A percentile compares a stretch with the other conserved stretches of the same genome.
These are phyloP conservation scores for Auricularia sp. DNA, from an alignment of 768 basidiomycete species.

Conservation along the genomic window DNA sequence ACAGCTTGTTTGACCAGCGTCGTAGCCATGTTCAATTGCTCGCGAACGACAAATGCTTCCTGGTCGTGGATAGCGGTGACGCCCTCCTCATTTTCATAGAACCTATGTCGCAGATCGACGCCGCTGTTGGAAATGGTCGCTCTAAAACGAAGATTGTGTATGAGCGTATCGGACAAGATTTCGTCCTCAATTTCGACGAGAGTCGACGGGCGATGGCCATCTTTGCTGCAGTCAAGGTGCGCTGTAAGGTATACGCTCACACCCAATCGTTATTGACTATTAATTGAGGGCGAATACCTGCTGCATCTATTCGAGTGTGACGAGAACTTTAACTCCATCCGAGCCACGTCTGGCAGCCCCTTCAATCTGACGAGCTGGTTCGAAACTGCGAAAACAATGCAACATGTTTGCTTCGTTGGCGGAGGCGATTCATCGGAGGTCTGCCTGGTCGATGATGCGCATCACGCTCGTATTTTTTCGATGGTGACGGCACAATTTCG, in stretches of 20 bases:
- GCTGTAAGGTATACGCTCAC: background rate
- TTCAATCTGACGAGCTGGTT: constrained; percentile 39
- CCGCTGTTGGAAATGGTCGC: constrained; percentile 19
- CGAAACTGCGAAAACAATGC: constrained; percentile 18
- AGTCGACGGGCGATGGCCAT: constrained; percentile 35
- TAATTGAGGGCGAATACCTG: constrained; percentile 13
- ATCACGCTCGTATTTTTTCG: constrained; percentile 43
- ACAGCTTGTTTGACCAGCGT: too few species aligned
- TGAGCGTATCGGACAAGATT: constrained; percentile 37
- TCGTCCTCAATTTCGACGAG: constrained; percentile 45
- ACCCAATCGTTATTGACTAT: background rate
- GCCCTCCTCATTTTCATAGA: constrained; percentile 35
- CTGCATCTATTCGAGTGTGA: constrained; percentile 41
- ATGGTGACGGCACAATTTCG: constrained; percentile 44
- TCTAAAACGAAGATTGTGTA: constrained; percentile 27
- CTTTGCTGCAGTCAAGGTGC: background rate
- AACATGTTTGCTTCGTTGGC: constrained; percentile 33
- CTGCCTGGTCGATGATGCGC: constrained; percentile 35
- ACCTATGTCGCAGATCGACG: constrained; percentile 18
- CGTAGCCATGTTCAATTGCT: constrained; percentile 34
- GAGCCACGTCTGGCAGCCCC: constrained; percentile 33
- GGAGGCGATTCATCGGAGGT: constrained; percentile 39
- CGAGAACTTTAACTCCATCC: constrained; percentile 28
- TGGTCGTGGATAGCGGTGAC: constrained; percentile 29
- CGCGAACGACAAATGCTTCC: constrained; percentile 29